phyloP scores from a whole-genome alignment of 176 grass and related monocot genomes.

The Elymus sibiricus region DNA sequence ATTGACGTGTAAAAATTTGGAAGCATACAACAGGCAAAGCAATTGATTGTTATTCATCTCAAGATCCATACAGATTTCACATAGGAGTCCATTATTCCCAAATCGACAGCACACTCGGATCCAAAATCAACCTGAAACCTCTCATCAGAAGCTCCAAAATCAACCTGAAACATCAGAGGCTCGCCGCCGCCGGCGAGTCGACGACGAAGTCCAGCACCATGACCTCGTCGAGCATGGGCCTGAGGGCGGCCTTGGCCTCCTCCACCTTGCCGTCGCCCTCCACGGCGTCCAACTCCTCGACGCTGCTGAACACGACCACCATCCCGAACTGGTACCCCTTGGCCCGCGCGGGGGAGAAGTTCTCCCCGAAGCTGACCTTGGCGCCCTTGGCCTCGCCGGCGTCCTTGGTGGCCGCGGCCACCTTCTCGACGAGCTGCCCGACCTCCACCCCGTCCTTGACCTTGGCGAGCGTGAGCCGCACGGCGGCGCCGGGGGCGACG shows the following conservation, averaged over 20 bases:
- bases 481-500: constrained; percentile 39
- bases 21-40: not conserved
- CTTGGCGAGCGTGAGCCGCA: constrained; percentile 73
- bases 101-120: not conserved
- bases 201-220: constrained; percentile 75
- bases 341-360: constrained; percentile 83
- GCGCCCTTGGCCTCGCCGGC: constrained; percentile 33
- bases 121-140: constrained; percentile 1
- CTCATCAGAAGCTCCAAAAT: not conserved
- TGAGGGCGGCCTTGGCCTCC: constrained; percentile 56
- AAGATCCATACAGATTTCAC: not conserved
- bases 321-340: constrained; percentile 82
- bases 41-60: constrained; percentile 13
- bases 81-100: constrained; percentile 8
- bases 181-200: constrained; percentile 34
- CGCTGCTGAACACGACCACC: constrained; percentile 57
- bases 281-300: constrained; percentile 69
- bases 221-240: constrained; percentile 64
- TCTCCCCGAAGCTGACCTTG: constrained; percentile 77
- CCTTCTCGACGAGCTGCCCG: constrained; percentile 34
- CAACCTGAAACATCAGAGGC: constrained; percentile 33
- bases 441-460: constrained; percentile 46
- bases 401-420: constrained; percentile 32
- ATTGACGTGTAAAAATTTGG: not conserved
- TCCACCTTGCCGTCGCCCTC: constrained; percentile 58